These are phyloP conservation scores for Syzygium syzygioides DNA, from an alignment of 441 rosid genomes.

Conservation along the genomic window DNA sequence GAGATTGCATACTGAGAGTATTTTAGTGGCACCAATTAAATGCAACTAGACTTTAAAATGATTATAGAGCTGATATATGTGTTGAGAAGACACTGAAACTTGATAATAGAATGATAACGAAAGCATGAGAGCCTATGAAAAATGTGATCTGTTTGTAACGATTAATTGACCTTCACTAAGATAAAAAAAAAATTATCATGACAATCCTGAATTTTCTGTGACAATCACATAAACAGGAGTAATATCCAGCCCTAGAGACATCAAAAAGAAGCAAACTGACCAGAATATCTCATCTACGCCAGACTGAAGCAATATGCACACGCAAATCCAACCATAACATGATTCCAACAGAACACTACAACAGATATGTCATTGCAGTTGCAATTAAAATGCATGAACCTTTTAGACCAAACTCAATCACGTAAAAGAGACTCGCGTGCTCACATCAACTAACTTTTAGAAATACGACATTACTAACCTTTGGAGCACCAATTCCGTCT, in stretches of 20 bases:
- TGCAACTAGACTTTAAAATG: not conserved
- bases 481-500: constrained; percentile 85
- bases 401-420: not conserved
- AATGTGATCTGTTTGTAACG: not conserved
- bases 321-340: not conserved
- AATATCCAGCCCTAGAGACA: not conserved
- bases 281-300: not conserved
- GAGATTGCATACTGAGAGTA: not conserved
- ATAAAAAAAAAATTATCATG: not conserved
- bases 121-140: not conserved
- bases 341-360: not conserved
- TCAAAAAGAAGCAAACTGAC: not conserved
- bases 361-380: not conserved
- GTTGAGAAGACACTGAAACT: not conserved
- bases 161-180: not conserved
- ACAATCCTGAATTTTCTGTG: not conserved
- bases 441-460: constrained; percentile 1
- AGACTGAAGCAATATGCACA: not conserved
- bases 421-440: not conserved
- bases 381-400: not conserved
- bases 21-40: not conserved
- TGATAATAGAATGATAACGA: not conserved
- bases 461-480: constrained; percentile 37
- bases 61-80: not conserved
- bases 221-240: not conserved